These are phyloP conservation scores for Solanum sejunctum DNA, from an alignment of 257 asterid species.

Conservation along the genomic window DNA sequence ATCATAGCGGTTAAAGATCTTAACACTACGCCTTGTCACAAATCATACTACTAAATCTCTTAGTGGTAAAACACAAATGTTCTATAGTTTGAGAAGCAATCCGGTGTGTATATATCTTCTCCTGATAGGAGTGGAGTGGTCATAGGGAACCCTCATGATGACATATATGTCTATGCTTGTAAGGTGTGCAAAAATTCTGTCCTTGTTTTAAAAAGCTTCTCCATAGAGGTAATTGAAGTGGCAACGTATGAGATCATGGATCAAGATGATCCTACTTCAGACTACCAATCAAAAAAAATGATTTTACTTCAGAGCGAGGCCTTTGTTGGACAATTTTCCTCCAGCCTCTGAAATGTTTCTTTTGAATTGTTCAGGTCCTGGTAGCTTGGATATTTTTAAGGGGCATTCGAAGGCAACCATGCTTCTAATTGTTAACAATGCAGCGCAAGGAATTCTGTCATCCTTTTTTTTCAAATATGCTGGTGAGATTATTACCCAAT, in stretches of 20 bases:
- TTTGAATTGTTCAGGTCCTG: constrained; percentile 61
- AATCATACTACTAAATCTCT: not conserved
- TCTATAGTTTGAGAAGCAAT: not conserved
- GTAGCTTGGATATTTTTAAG: constrained; percentile 70
- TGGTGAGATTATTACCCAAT: constrained; percentile 33
- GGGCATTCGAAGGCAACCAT: constrained; percentile 97
- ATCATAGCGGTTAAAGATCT: not conserved
- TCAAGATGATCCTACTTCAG: not conserved
- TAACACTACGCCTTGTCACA: not conserved
- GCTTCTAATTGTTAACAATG: constrained; percentile 89
- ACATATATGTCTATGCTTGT: not conserved
- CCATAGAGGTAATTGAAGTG: not conserved
- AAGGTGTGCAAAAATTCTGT: not conserved
- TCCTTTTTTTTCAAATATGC: constrained; percentile 99
- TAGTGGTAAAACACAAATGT: not conserved
- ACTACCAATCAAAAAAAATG: not conserved
- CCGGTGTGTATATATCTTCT: not conserved
- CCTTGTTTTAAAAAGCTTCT: not conserved
- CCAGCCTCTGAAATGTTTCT: not conserved
- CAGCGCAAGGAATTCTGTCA: constrained; percentile 96
- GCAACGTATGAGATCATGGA: not conserved
- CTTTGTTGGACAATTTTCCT: not conserved
- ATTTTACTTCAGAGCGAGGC: not conserved
- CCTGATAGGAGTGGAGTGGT: not conserved
- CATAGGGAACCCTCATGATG: not conserved